Base-by-base conservation (phyloP, 805 yeast genomes). In the Candida nanaspora region DNA sequence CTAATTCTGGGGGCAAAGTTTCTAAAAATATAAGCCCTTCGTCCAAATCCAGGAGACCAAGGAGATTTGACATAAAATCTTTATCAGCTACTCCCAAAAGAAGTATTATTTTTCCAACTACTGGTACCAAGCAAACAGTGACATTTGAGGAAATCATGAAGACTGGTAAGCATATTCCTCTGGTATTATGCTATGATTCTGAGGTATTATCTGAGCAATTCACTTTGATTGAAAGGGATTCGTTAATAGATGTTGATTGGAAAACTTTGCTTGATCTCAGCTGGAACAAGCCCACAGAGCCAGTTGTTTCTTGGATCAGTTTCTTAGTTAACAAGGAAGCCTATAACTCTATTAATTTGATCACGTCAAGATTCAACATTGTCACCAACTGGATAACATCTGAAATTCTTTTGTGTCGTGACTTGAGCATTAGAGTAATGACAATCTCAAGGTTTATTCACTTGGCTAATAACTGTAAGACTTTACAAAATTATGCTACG, bases 381-480 rank as follows among this genome's bases (percentile, higher is more conserved):
- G 80, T 86, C 66, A 89, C 86, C 6, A 86, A 86, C 51, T 91
- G 98, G 98, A 80, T 89, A 32, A 78, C 86, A 27, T 86, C 96
- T 0, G 96, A 91, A 63, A 76, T 93, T 41, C 59, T 87, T 14
- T 64, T 91, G 45, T 86, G 96, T 9, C 70, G 69, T 41, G 65
- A 71, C 33, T 66, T 74, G 21, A 68, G 66, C 3, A 75, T 86
- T 48, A 69, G 91, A 48, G 76, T 79, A 33, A 70, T 76, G 41
- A 72, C 89, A 1, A 74, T 89, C n/a, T 80, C 87, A n/a, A 69
- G 91, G 48, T 87, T 85, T 52, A 86, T 91, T 43, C 95, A 86
- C 50, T 65, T 91, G 41, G 97, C 96, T 0, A 80, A 80, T 42
- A 76, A 79, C 49, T 82, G 96, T 57, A 70, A 71, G 35, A 62